A percentile compares a stretch with the other conserved stretches of the same genome.
These are phyloP conservation scores for Persicaria maculosa DNA, from an alignment of 148 eudicot genomes.

Conservation along the genomic window DNA sequence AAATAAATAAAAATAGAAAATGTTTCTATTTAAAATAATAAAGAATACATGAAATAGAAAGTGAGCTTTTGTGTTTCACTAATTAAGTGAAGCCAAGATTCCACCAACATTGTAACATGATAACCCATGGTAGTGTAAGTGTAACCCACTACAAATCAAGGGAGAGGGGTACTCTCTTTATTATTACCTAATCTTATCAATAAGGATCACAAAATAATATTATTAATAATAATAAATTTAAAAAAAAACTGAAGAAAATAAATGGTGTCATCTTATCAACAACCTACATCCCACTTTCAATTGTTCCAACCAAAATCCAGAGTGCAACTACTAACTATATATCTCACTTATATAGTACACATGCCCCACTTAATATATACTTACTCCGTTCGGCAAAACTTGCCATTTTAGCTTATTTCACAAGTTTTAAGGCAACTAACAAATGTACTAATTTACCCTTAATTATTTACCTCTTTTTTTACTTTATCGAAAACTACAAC, in stretches of 20 bases:
- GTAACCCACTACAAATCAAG: not conserved
- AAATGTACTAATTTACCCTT: too few relatives aligned
- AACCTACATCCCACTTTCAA: conserved; percentile 12
- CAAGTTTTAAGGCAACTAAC: too few relatives aligned
- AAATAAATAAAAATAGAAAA: too few relatives aligned
- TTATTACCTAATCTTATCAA: conserved; percentile 9
- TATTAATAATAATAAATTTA: too few relatives aligned
- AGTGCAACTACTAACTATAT: conserved; percentile 8
- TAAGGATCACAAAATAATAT: not conserved
- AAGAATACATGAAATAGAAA: not conserved
- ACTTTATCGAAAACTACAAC: too few relatives aligned
- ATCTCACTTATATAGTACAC: not conserved
- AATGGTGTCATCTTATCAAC: conserved; percentile 6
- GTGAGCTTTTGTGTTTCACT: not conserved
- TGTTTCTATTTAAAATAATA: too few relatives aligned
- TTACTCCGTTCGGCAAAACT: too few relatives aligned
- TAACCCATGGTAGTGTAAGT: not conserved
- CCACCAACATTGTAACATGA: not conserved
- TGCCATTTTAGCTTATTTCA: too few relatives aligned
- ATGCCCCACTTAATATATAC: not conserved
- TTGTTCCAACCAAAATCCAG: conserved; percentile 3
- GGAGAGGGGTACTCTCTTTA: not conserved
- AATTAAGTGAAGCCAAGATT: not conserved
- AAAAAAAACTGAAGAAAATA: not conserved
- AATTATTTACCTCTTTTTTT: too few relatives aligned